These are phyloP conservation scores for Saturnispora galanensis DNA, from an alignment of 805 yeast genomes.

Conservation along the genomic window DNA sequence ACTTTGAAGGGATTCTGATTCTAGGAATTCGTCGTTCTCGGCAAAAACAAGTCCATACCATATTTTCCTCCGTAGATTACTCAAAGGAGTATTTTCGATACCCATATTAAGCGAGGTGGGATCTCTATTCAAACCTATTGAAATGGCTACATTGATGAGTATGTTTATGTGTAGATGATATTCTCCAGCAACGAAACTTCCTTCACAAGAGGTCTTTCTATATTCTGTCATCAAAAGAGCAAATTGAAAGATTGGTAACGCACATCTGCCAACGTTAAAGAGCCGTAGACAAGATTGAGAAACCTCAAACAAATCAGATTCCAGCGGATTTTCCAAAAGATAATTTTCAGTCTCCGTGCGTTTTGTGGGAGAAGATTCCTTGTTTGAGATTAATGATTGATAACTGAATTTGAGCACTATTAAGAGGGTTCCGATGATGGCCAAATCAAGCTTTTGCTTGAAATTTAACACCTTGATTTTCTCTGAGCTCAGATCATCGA, in stretches of 20 bases:
- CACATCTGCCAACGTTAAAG: constrained; percentile 40
- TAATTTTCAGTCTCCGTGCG: constrained; percentile 34
- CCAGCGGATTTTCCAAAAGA: constrained; percentile 38
- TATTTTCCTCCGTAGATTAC: constrained; percentile 45
- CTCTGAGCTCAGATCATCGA: too few relatives aligned
- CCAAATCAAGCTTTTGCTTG: too few relatives aligned
- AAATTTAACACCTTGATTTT: too few relatives aligned
- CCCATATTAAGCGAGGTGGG: constrained; percentile 39
- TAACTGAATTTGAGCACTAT: too few relatives aligned
- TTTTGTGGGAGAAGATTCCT: too few relatives aligned
- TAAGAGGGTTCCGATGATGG: too few relatives aligned
- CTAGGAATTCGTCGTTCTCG: constrained; percentile 37
- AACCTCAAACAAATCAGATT: constrained; percentile 34
- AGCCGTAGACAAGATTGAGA: constrained; percentile 49
- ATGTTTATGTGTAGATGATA: constrained; percentile 46
- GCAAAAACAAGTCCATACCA: constrained; percentile 43
- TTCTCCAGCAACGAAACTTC: constrained; percentile 48
- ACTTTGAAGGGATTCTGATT: constrained; percentile 38
- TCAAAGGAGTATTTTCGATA: constrained; percentile 15
- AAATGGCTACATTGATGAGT: constrained; percentile 55
- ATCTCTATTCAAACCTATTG: constrained; percentile 61
- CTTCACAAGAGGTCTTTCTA: constrained; percentile 38
- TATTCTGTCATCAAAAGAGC: constrained; percentile 43
- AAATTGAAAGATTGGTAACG: constrained; percentile 45
- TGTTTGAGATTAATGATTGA: too few relatives aligned